Evolutionary conservation across 257 asterid genomes (phyloP), one percentile per base, ranked within the genome.

Genomic region (Solanum peruvianum): DNA sequence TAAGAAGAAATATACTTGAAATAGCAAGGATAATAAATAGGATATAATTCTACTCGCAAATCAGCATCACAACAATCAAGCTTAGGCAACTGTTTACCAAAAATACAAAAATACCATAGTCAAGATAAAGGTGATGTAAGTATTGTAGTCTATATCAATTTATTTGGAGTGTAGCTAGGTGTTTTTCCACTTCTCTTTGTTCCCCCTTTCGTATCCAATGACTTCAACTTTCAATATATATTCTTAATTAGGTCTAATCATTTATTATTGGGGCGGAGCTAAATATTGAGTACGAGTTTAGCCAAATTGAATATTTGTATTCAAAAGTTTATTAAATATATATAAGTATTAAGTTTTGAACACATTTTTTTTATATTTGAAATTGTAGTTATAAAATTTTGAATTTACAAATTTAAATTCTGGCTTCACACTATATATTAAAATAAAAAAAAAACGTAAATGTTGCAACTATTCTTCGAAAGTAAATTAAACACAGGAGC

Each of bases 241-340:
- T 25, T 77, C 12, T 44, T 78, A 78, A 25, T 47, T 78, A 25
- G 64, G 84, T 78, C 14, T 78, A 25, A 25, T 25, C 37, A 42
- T 76, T 11, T 39, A n/a, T 56, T 56, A 56, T 18, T 7, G 11
- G 64, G 64, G 1, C 7, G 0, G n/a, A 56, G 64, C 2, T 12
- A 58, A 58, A 20, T 11, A 20, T 8, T 1, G 9, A 58, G 5
- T 58, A 20, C 12, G 12, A 20, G 10, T 58, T 58, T 0, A 5
- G 3, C 0, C 12, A 20, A 58, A 56, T 20, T 20, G 0, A 56
- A 20, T 8, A 9, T 9, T 41, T 41, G 0, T 21, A 8, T 58
- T 58, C 25, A 58, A 1, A 56, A 56, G 12, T 56, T 56, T 20
- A 56, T 56, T 56, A 56, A 56, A 56, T 56, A 56, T 56, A 18